These are phyloP conservation scores for Ascochyta lentis DNA, from an alignment of 2,329 filamentous ascomycete genomes.

Conservation along the genomic window DNA sequence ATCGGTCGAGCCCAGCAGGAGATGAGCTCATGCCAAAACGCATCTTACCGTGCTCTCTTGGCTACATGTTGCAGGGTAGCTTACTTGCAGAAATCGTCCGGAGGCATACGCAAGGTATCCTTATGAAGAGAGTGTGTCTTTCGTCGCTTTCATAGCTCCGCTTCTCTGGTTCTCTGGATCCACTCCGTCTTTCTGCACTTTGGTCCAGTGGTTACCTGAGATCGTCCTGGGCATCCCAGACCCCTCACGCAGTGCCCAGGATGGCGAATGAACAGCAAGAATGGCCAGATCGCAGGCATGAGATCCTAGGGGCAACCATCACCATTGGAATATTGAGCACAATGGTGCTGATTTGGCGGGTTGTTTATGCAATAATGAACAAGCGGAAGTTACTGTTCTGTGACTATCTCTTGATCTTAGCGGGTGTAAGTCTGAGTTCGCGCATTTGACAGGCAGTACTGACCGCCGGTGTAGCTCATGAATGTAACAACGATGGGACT, in stretches of 20 bases:
- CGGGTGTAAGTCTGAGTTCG: slow-evolving; percentile 21
- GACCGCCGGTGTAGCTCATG: slow-evolving; percentile 16
- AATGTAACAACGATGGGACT: slow-evolving; percentile 25
- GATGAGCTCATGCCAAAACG: background rate
- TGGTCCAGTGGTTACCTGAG: slow-evolving; percentile 5
- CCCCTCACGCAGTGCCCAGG: slow-evolving; percentile 1
- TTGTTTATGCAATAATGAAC: slow-evolving; percentile 25
- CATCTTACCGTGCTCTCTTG: slow-evolving; percentile 6
- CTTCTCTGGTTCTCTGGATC: background rate
- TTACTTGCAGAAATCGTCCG: background rate
- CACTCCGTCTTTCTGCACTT: slow-evolving; percentile 3
- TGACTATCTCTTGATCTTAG: slow-evolving; percentile 32
- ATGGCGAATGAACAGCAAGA: slow-evolving; percentile 21
- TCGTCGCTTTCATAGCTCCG: slow-evolving; percentile 5
- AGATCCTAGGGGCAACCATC: slow-evolving; percentile 25
- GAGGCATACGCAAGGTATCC: background rate
- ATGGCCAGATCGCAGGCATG: slow-evolving; percentile 25
- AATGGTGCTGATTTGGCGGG: slow-evolving; percentile 27
- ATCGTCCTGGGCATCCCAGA: slow-evolving; percentile 9
- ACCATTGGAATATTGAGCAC: slow-evolving; percentile 27
- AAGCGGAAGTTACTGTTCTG: slow-evolving; percentile 32
- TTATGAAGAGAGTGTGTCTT: slow-evolving; percentile 7
- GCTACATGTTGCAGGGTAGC: background rate
- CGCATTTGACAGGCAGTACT: background rate
- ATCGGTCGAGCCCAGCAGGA: background rate